Conservation (phyloP, 495 filamentous ascomycete genomes). For the Wilcoxina mikolae region DNA sequence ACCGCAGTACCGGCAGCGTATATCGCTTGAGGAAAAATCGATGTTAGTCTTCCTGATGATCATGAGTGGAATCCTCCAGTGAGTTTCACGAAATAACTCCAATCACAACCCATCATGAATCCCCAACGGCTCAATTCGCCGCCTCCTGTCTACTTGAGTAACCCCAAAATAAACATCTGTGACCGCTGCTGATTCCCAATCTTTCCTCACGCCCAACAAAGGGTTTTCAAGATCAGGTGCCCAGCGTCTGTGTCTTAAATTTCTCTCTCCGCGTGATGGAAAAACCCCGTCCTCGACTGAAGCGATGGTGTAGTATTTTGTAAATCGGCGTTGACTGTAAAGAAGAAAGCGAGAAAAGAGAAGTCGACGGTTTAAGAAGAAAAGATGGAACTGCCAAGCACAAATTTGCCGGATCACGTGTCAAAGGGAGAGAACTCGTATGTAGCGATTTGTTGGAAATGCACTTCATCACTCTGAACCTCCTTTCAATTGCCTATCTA, state of each 20-base stretch:
- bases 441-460: no score
- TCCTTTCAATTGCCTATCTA: no score
- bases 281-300: slow-evolving; percentile 17
- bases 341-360: slow-evolving; percentile 2
- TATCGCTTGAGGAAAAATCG: not conserved
- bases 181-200: slow-evolving; percentile 27
- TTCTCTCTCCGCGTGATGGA: slow-evolving; percentile 24
- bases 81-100: not conserved
- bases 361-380: no score
- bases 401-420: no score
- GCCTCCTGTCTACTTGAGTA: not conserved
- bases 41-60: not conserved
- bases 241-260: slow-evolving; percentile 14
- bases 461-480: no score
- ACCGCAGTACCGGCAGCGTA: not conserved
- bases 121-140: not conserved
- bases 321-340: slow-evolving; percentile 9
- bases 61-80: not conserved
- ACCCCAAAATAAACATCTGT: slow-evolving; percentile 14
- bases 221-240: slow-evolving; percentile 23
- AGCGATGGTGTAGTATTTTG: not conserved
- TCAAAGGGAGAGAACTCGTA: no score
- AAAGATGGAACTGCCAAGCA: no score
- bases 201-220: slow-evolving; percentile 15
- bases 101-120: not conserved